Percentiles rank a stretch among this genome's conserved stretches.
phyloP scores from a whole-genome alignment of 78 protist genomes.

The Guillardia theta region DNA sequence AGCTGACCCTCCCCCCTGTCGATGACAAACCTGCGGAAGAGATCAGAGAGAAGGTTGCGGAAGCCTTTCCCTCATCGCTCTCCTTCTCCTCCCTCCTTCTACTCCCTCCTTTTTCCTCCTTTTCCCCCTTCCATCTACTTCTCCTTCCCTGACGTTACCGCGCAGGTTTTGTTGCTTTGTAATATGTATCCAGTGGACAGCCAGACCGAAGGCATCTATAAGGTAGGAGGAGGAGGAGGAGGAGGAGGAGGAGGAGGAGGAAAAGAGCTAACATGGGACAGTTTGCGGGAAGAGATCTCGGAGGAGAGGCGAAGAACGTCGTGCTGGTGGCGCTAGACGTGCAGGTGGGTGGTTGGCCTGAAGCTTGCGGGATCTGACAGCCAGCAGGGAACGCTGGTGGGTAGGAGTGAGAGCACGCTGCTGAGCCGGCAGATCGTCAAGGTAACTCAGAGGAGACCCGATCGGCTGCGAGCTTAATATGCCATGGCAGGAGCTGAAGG shows the following conservation, averaged over 20 bases:
- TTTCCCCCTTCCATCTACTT: background rate
- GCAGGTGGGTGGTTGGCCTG: background rate
- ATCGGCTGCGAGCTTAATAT: too few relatives aligned
- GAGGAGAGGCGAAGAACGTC: background rate
- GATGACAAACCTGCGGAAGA: background rate
- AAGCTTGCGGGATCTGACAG: too few relatives aligned
- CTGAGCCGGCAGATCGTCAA: conserved; percentile 22
- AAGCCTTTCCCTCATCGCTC: background rate
- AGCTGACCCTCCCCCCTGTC: background rate
- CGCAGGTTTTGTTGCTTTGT: background rate
- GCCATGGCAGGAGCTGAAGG: too few relatives aligned
- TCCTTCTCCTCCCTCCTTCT: background rate
- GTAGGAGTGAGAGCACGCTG: background rate
- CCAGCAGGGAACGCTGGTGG: too few relatives aligned
- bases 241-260: too few relatives aligned
- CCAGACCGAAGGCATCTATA: too few relatives aligned
- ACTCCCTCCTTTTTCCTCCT: background rate
- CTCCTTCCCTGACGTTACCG: background rate
- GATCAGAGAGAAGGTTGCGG: background rate
- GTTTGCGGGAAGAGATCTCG: background rate
- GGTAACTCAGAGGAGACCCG: too few relatives aligned
- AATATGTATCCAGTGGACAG: background rate
- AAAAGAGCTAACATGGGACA: too few relatives aligned
- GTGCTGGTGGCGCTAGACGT: background rate
- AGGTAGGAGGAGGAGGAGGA: too few relatives aligned